Evolutionary conservation across 768 basidiomycete species (phyloP).

Genomic region (Mycena amicta): DNA sequence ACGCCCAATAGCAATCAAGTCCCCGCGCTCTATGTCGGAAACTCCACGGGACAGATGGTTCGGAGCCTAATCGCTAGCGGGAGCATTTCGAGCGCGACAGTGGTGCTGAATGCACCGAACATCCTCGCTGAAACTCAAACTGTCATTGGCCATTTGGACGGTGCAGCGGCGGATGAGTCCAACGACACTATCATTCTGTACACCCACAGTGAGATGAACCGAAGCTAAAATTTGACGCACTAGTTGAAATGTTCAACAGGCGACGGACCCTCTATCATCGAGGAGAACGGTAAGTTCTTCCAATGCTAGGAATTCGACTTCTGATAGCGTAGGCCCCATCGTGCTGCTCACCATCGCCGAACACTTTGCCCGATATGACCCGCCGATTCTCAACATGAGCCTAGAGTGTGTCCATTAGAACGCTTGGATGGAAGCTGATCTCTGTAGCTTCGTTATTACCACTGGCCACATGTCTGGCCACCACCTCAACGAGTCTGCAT

Average conservation of each 20-base stretch:
- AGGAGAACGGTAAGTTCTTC: conserved; percentile 33
- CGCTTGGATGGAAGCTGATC: background rate
- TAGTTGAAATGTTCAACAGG: conserved; percentile 22
- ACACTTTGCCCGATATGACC: conserved; percentile 27
- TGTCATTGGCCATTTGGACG: conserved; percentile 28
- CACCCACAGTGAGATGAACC: conserved; percentile 29
- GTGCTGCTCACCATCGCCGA: conserved; percentile 33
- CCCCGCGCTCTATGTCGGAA: conserved; percentile 34
- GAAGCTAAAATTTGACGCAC: background rate
- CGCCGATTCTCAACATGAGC: conserved; percentile 28
- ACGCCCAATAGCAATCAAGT: conserved; percentile 26
- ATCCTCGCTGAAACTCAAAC: conserved; percentile 25
- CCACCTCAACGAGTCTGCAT: conserved; percentile 30
- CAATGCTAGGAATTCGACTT: no score
- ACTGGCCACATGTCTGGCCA: conserved; percentile 36
- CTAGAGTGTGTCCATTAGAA: conserved; percentile 27
- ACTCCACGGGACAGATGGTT: conserved; percentile 32
- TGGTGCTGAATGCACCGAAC: conserved; percentile 33
- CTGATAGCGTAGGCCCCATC: conserved; percentile 29
- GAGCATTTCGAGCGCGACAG: conserved; percentile 27
- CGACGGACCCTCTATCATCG: conserved; percentile 34
- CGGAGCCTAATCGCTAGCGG: conserved; percentile 23
- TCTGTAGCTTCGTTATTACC: conserved; percentile 31
- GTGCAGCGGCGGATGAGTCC: conserved; percentile 17
- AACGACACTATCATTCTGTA: conserved; percentile 30